Percentiles rank a stretch among this genome's conserved stretches.
phyloP scores from a whole-genome alignment of 2,329 filamentous ascomycete genomes.

The Penicillium sp. region DNA sequence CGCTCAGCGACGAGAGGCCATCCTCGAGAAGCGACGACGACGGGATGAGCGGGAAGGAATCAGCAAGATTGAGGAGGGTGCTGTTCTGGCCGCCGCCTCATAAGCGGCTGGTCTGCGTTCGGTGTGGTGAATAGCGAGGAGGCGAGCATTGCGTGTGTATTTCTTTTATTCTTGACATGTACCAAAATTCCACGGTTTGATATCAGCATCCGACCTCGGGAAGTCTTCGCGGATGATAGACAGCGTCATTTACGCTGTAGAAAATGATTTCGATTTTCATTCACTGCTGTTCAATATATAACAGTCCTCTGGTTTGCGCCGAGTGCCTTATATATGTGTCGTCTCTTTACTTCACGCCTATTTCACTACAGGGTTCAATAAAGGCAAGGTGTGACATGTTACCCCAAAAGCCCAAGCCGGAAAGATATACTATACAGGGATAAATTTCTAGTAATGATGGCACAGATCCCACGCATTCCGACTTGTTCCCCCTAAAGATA shows the following conservation, averaged over 20 bases:
- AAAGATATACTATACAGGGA: slow-evolving; percentile 18
- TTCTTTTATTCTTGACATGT: slow-evolving; percentile 31
- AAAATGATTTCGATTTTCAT: slow-evolving; percentile 22
- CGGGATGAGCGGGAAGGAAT: slow-evolving; percentile 68
- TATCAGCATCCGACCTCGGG: slow-evolving; percentile 27
- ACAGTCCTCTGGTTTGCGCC: background rate
- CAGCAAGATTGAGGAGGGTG: slow-evolving; percentile 40
- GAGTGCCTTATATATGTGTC: background rate
- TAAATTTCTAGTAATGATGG: slow-evolving; percentile 9
- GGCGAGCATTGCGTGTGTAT: slow-evolving; percentile 28
- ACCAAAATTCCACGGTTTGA: slow-evolving; percentile 40
- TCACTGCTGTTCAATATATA: background rate
- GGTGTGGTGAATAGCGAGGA: slow-evolving; percentile 18
- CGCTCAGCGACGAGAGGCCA: slow-evolving; percentile 72
- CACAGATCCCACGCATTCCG: background rate
- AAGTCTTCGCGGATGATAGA: slow-evolving; percentile 18
- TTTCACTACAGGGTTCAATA: background rate
- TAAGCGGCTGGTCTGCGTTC: slow-evolving; percentile 31
- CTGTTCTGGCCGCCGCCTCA: slow-evolving; percentile 42
- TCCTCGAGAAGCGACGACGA: slow-evolving; percentile 88
- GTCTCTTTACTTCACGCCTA: background rate
- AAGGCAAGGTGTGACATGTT: no score
- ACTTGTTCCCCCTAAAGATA: background rate
- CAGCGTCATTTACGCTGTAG: slow-evolving; percentile 20
- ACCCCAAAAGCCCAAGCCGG: background rate